Conservation (phyloP, 1,284 basidiomycete species). For the Boletus smithii region DNA sequence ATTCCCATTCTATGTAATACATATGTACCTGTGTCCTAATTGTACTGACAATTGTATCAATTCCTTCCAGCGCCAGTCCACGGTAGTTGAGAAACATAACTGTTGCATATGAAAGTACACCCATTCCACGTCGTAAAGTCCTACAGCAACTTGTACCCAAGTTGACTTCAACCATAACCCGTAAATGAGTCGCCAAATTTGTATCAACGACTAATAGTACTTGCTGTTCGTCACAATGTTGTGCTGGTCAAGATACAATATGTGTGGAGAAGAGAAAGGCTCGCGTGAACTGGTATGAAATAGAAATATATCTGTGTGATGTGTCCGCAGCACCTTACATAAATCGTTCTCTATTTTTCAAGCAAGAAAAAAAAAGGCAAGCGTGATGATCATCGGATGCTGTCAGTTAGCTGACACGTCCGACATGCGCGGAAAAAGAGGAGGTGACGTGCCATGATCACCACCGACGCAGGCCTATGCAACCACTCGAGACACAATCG, state of each 20-base stretch:
- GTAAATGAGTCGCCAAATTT: slow-evolving; percentile 3
- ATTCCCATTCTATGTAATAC: neutral
- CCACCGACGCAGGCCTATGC: slow-evolving; percentile 13
- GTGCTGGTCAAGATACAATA: slow-evolving; percentile 11
- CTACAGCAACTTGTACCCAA: too few species aligned
- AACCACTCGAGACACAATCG: slow-evolving; percentile 33
- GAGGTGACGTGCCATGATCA: slow-evolving; percentile 1
- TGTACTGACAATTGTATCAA: slow-evolving; percentile 1
- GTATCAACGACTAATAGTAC: neutral
- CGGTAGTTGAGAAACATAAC: too few species aligned
- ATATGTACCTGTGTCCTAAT: slow-evolving; percentile 7
- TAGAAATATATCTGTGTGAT: slow-evolving; percentile 11
- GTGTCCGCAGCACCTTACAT: slow-evolving; percentile 17
- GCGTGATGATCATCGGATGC: neutral
- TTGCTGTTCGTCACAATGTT: slow-evolving; percentile 4
- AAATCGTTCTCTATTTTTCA: neutral
- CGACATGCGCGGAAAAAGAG: neutral
- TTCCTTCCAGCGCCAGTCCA: slow-evolving; percentile 18
- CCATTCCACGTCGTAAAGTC: too few species aligned
- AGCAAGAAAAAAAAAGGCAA: slow-evolving; percentile 1
- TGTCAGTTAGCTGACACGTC: neutral
- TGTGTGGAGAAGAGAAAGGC: slow-evolving; percentile 1
- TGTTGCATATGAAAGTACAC: too few species aligned
- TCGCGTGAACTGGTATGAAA: slow-evolving; percentile 8
- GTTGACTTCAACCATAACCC: neutral